Conservation (phyloP, 495 filamentous ascomycete species). For the Parachaetomium inaequale region DNA sequence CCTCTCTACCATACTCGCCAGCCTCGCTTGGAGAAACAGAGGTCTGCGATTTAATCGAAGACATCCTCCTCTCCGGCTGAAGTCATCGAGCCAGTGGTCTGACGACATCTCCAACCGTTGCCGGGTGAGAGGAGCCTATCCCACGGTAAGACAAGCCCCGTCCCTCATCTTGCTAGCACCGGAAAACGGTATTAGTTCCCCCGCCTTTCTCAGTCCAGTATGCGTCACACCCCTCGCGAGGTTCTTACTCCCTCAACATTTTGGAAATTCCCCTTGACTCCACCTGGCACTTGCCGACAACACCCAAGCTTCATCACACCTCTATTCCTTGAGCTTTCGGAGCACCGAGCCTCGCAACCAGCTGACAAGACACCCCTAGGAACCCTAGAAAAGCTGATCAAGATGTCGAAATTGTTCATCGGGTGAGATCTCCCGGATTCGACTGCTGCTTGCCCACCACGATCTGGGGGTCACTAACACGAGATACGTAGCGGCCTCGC, state of each 20-base stretch:
- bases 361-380: neutral
- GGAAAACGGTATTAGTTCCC: neutral
- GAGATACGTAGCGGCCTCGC: slow-evolving; percentile 75
- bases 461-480: neutral
- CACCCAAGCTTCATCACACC: neutral
- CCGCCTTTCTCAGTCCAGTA: slow-evolving; percentile 13
- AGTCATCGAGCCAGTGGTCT: slow-evolving; percentile 25
- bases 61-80: slow-evolving; percentile 27
- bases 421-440: slow-evolving; percentile 57
- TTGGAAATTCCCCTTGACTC: neutral
- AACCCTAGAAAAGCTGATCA: slow-evolving; percentile 22
- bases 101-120: slow-evolving; percentile 23
- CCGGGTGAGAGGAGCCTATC: slow-evolving; percentile 20
- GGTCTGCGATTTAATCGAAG: slow-evolving; percentile 23
- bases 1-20: slow-evolving; percentile 5
- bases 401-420: slow-evolving; percentile 88
- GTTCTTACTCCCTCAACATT: neutral
- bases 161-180: slow-evolving; percentile 18
- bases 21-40: slow-evolving; percentile 26
- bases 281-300: neutral
- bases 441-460: neutral
- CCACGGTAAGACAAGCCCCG: slow-evolving; percentile 15
- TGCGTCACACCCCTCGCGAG: neutral
- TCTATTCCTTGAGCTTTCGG: neutral
- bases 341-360: neutral